phyloP scores from a whole-genome alignment of 2,329 filamentous ascomycete species.

The Phoma sp. region DNA sequence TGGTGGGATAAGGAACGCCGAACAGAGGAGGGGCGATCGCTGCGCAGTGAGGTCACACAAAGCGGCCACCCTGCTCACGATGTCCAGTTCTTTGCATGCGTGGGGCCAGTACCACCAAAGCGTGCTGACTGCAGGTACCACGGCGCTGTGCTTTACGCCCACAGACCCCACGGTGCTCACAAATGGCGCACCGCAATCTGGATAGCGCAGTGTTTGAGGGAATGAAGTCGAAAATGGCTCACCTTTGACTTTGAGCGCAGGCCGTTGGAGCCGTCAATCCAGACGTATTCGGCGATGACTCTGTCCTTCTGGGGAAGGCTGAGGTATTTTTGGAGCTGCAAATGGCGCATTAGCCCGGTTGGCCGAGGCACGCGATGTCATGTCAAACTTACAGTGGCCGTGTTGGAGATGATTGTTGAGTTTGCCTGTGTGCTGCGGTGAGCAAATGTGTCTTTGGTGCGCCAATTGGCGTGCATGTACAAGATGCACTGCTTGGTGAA shows the following conservation, averaged over 20 bases:
- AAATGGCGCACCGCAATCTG: constrained; percentile 22
- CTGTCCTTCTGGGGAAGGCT: constrained; percentile 85
- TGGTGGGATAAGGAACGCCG: constrained; percentile 44
- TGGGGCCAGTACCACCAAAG: constrained; percentile 1
- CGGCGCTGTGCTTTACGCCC: constrained; percentile 2
- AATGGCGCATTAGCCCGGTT: constrained; percentile 29
- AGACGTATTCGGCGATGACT: constrained; percentile 95
- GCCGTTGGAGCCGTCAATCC: constrained; percentile 85
- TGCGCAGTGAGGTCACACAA: constrained; percentile 30
- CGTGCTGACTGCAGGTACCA: constrained; percentile 11
- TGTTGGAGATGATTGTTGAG: constrained; percentile 55
- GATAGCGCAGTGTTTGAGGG: constrained; percentile 7
- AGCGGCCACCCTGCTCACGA: constrained; percentile 18
- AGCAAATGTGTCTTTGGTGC: constrained; percentile 17
- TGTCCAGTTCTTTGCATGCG: constrained; percentile 12
- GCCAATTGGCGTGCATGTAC: constrained; percentile 4
- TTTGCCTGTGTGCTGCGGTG: constrained; percentile 40
- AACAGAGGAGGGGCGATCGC: constrained; percentile 24
- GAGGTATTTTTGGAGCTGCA: constrained; percentile 89
- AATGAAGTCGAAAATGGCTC: constrained; percentile 51
- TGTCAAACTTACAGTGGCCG: constrained; percentile 52
- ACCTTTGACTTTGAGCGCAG: constrained; percentile 96
- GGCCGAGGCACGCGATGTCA: constrained; percentile 23
- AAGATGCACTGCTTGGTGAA: neutral
- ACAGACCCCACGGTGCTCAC: constrained; percentile 2